A percentile compares a stretch with the other conserved stretches of the same genome.
phyloP scores from a whole-genome alignment of 192 early-diverging fungal genomes.

The Umbelopsis vinacea region DNA sequence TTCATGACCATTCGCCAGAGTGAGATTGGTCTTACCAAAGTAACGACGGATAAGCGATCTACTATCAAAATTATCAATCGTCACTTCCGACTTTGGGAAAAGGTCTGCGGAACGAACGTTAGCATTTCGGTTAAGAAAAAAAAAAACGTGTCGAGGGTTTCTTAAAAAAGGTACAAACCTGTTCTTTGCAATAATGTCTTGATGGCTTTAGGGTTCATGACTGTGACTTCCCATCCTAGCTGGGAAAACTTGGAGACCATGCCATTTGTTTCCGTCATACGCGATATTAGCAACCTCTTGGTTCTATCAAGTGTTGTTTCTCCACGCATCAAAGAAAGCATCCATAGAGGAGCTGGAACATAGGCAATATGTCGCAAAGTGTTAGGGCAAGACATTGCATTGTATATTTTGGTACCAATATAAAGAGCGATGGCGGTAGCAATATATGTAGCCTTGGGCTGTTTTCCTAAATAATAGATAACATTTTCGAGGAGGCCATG shows the following conservation, averaged over 20 bases:
- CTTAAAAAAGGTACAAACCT: background rate
- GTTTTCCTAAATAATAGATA: background rate
- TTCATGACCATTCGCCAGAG: conserved; percentile 23
- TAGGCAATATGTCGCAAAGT: background rate
- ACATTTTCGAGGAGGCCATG: background rate
- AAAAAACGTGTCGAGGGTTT: background rate
- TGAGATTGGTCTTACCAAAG: conserved; percentile 30
- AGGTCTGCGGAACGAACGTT: background rate
- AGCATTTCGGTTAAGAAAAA: background rate
- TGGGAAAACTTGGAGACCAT: background rate
- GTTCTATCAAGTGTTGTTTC: background rate
- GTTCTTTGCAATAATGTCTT: background rate
- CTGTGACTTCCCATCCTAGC: background rate
- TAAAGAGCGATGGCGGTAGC: background rate
- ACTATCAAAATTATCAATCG: background rate
- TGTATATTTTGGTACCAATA: background rate
- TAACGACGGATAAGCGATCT: conserved; percentile 3
- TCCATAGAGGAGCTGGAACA: background rate
- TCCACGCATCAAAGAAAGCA: background rate
- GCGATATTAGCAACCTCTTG: background rate
- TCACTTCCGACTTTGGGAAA: background rate
- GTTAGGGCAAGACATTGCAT: background rate
- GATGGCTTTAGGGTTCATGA: conserved; percentile 1
- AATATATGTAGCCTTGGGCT: background rate
- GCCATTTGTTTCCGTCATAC: background rate